A percentile compares a stretch with the other conserved stretches of the same genome.
phyloP scores from a whole-genome alignment of 1,284 basidiomycete genomes.

The Phellopilus nigrolimitatus region DNA sequence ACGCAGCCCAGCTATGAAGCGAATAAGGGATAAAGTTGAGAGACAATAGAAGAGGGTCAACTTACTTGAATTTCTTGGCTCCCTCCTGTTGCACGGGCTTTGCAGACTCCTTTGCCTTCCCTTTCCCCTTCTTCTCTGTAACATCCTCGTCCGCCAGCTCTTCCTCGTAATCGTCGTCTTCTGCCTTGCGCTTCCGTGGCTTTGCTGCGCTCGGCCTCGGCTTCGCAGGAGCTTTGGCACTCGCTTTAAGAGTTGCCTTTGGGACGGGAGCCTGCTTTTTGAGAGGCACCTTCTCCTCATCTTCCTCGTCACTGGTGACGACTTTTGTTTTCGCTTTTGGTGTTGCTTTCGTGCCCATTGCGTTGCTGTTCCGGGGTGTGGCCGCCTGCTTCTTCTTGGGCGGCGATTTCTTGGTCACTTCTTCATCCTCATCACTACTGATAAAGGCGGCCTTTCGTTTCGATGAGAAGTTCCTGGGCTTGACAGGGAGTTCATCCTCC shows the following conservation, averaged over 20 bases:
- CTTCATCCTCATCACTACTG: constrained; percentile 27
- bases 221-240: constrained; percentile 27
- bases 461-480: not conserved
- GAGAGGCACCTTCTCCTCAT: not conserved
- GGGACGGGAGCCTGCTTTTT: constrained; percentile 2
- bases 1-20: constrained; percentile 54
- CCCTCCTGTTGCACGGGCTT: constrained; percentile 24
- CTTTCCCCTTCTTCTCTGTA: constrained; percentile 26
- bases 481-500: constrained; percentile 14
- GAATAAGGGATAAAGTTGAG: not conserved
- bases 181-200: constrained; percentile 24
- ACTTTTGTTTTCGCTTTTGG: not conserved
- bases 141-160: constrained; percentile 25
- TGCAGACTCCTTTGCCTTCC: constrained; percentile 12
- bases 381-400: constrained; percentile 24
- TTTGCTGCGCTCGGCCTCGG: constrained; percentile 20
- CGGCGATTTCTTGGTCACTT: constrained; percentile 25
- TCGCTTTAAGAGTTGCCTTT: constrained; percentile 4
- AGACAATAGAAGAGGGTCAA: constrained; percentile 28
- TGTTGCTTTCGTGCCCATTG: constrained; percentile 29
- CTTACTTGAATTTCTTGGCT: constrained; percentile 23
- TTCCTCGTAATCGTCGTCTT: constrained; percentile 25
- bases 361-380: constrained; percentile 16
- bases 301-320: not conserved
- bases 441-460: constrained; percentile 14